Percentiles rank a stretch among this genome's conserved stretches.
phyloP scores from a whole-genome alignment of 192 early-diverging fungal species.

The Dissophora ornata region DNA sequence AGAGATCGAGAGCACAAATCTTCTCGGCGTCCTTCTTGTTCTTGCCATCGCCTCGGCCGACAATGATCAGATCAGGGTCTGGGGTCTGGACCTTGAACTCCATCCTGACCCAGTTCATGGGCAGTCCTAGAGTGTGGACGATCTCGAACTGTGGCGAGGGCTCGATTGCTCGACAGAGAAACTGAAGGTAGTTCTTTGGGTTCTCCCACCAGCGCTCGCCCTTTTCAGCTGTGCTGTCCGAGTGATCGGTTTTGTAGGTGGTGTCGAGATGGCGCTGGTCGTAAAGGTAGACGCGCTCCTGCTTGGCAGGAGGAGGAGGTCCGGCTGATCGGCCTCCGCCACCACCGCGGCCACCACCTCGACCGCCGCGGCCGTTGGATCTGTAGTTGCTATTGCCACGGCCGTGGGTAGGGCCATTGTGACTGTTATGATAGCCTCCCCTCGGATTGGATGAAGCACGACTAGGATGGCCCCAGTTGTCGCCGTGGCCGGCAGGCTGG shows the following conservation, averaged over 20 bases:
- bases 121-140: slow-evolving; percentile 24
- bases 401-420: background rate
- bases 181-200: slow-evolving; percentile 51
- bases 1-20: slow-evolving; percentile 47
- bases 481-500: slow-evolving; percentile 13
- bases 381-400: background rate
- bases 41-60: slow-evolving; percentile 48
- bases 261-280: slow-evolving; percentile 49
- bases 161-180: slow-evolving; percentile 42
- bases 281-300: slow-evolving; percentile 44
- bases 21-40: slow-evolving; percentile 60
- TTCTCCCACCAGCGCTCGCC: slow-evolving; percentile 55
- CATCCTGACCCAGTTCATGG: slow-evolving; percentile 49
- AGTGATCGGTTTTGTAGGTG: slow-evolving; percentile 41
- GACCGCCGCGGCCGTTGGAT: slow-evolving; percentile 6
- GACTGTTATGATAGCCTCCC: slow-evolving; percentile 12
- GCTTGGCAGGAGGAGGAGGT: slow-evolving; percentile 37
- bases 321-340: slow-evolving; percentile 14
- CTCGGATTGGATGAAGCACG: background rate
- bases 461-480: slow-evolving; percentile 8
- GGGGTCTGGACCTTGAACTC: slow-evolving; percentile 50
- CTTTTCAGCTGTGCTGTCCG: slow-evolving; percentile 34
- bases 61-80: slow-evolving; percentile 38
- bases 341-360: slow-evolving; percentile 20
- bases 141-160: slow-evolving; percentile 47